These are phyloP conservation scores for Saprolegnia parasitica DNA, from an alignment of 352 stramenopile species.

Conservation along the genomic window DNA sequence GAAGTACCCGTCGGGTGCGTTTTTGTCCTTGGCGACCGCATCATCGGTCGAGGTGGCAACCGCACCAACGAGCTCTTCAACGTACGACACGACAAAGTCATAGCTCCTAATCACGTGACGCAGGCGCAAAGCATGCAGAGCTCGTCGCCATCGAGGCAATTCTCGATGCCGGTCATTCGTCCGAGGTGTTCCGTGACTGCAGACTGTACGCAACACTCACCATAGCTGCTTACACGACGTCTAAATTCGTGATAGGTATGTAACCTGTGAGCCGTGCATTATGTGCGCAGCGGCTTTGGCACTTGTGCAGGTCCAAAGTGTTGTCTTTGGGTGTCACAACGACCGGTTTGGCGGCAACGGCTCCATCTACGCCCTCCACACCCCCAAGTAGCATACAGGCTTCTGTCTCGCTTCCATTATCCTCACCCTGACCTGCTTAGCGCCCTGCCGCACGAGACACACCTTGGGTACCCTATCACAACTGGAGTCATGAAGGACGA, in stretches of 20 bases:
- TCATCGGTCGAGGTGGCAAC: slow-evolving; percentile 83
- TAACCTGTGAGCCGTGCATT: slow-evolving; percentile 93
- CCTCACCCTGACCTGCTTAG: slow-evolving; percentile 30
- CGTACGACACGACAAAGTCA: slow-evolving; percentile 31
- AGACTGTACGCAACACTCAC: slow-evolving; percentile 48
- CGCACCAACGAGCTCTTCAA: slow-evolving; percentile 86
- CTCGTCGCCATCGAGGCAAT: slow-evolving; percentile 87
- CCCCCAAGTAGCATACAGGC: slow-evolving; percentile 37
- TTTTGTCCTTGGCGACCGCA: slow-evolving; percentile 63
- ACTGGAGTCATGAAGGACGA: slow-evolving; percentile 80
- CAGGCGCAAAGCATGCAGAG: slow-evolving; percentile 89
- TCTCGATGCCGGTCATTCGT: slow-evolving; percentile 42
- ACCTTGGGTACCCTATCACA: slow-evolving; percentile 56
- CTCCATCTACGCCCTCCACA: slow-evolving; percentile 83
- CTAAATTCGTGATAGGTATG: slow-evolving; percentile 34
- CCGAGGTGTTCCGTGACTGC: slow-evolving; percentile 47
- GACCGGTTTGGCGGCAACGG: slow-evolving; percentile 90
- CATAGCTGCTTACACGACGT: neutral
- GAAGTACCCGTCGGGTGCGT: slow-evolving; percentile 91
- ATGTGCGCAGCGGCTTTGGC: slow-evolving; percentile 90
- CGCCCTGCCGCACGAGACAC: slow-evolving; percentile 44
- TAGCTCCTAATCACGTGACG: neutral
- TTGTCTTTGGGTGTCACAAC: slow-evolving; percentile 90
- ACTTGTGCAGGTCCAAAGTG: slow-evolving; percentile 61
- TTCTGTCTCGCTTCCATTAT: slow-evolving; percentile 12